Conservation (phyloP, 331 rosid genomes). For the Quercus lobata region DNA sequence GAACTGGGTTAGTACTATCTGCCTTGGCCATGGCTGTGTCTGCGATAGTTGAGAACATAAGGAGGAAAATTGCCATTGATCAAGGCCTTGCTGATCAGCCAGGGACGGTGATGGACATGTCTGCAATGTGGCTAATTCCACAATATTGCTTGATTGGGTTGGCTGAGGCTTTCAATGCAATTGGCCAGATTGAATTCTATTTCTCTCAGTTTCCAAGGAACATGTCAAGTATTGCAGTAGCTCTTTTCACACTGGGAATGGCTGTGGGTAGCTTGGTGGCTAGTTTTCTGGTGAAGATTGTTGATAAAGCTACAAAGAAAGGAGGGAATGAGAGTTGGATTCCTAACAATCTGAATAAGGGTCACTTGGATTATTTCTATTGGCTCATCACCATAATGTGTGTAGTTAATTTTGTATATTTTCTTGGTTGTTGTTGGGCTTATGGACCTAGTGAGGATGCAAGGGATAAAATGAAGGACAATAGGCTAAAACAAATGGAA, state of each 20-base stretch:
- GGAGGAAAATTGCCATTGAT: conserved; percentile 28
- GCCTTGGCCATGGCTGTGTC: conserved; percentile 26
- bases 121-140: conserved; percentile 41
- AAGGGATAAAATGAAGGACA: neutral
- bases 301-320: conserved; percentile 27
- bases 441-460: conserved; percentile 22
- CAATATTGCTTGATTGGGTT: conserved; percentile 38
- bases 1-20: conserved; percentile 32
- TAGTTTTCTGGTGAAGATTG: conserved; percentile 26
- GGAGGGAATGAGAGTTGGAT: conserved; percentile 42
- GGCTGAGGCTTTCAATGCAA: conserved; percentile 28
- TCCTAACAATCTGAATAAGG: conserved; percentile 35
- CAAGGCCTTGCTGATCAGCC: conserved; percentile 36
- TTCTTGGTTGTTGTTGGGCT: conserved; percentile 35
- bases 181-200: conserved; percentile 42
- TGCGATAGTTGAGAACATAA: conserved; percentile 23
- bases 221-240: conserved; percentile 53
- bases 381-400: conserved; percentile 26
- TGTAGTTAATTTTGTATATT: conserved; percentile 32
- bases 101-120: conserved; percentile 29
- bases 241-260: conserved; percentile 30
- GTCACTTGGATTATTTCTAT: conserved; percentile 43
- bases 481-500: neutral
- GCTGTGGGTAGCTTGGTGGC: conserved; percentile 26
- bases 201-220: conserved; percentile 34